Base-by-base conservation (phyloP, 495 filamentous ascomycete species). In the Penicillium antarcticum region DNA sequence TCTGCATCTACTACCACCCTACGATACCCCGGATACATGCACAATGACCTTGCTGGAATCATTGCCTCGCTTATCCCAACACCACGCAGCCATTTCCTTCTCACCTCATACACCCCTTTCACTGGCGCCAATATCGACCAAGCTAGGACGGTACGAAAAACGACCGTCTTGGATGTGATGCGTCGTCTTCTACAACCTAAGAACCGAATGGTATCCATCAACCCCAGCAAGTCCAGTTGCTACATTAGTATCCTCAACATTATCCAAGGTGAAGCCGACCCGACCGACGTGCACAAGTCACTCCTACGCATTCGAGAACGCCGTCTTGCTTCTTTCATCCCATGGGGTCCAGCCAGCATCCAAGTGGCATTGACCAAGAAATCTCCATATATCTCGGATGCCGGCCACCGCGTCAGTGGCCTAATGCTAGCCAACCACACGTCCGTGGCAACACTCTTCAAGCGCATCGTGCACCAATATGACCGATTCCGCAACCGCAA, bases 181-280 rank as follows among this genome's bases (percentile, higher is more conserved):
- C 83, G 94, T 24, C 82, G 94, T 36, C 79, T 98, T 8, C 76
- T 98, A 39, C 94, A 98, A 69, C 94, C 94, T 35, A 98, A 98
- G 77, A 97, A 97, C 69, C 86, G 95, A 61, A 98, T 98, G 94
- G 94, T 98, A 32, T 95, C 92, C 33, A 95, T 92, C 39, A 87
- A 90, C 51, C 91, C 92, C 14, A 88, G 88, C 61, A 98, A 96
- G 71, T 92, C 89, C 72, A 95, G 89, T 70, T 97, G 95, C 75
- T 98, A 98, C 72, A 96, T 98, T 59, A 96, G 90, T 34, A 98
- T 98, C 58, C 79, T 98, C 39, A 97, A 97, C 67, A 95, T 98
- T 63, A 98, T 98, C 64, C 91, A 96, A 68, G 94, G 94, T 53
- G 95, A 97, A 65, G 95, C 94, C 8, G 94, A 98, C 65, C 92